Conservation (phyloP, 257 asterid genomes). For the Solanum chiquidenum region DNA sequence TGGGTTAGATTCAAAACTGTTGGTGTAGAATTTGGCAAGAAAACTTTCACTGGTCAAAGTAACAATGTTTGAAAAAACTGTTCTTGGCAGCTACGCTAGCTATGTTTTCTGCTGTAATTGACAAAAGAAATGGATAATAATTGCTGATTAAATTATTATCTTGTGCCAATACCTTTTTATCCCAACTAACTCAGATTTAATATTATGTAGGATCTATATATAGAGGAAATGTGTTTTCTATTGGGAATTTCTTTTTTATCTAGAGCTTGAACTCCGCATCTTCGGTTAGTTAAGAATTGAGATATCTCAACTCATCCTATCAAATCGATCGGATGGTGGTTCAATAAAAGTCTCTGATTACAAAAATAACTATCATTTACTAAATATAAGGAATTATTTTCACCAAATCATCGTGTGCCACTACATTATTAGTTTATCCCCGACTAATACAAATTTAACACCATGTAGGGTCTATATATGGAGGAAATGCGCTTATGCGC, state of each 20-base stretch:
- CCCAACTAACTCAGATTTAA: neutral
- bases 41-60: neutral
- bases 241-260: neutral
- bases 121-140: neutral
- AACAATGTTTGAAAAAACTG: neutral
- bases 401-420: no score
- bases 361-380: no score
- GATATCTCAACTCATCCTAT: no score
- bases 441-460: neutral
- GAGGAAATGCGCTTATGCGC: neutral
- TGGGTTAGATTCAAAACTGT: no score
- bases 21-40: neutral
- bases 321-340: no score
- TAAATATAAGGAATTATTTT: no score
- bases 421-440: no score
- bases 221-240: fast-evolving
- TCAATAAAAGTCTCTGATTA: no score
- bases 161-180: neutral
- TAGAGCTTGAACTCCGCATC: no score
- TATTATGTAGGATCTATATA: neutral
- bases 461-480: neutral
- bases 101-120: neutral
- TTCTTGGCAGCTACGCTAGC: neutral
- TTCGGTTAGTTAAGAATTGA: no score
- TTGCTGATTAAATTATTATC: neutral